A percentile compares a stretch with the other conserved stretches of the same genome.
phyloP scores from a whole-genome alignment of 2,329 filamentous ascomycete species.

The Trichophaea hybrida region DNA sequence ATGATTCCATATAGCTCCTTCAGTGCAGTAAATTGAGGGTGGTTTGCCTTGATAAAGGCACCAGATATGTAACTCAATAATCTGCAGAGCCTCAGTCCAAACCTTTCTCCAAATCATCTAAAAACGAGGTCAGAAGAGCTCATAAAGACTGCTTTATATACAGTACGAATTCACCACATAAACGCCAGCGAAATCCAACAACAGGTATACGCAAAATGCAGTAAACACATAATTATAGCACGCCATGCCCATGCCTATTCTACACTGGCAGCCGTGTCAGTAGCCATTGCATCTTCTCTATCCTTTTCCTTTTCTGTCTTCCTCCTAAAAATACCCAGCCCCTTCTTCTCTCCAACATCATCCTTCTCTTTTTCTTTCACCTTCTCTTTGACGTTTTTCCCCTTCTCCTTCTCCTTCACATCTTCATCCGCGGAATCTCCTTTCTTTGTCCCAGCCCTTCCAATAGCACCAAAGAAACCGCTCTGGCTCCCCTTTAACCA shows the following conservation, averaged over 20 bases:
- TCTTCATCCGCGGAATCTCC: background rate
- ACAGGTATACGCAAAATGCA: background rate
- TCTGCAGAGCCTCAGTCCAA: too few relatives aligned
- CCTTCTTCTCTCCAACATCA: constrained; percentile 22
- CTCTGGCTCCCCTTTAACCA: constrained; percentile 12
- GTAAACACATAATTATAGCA: background rate
- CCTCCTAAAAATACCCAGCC: constrained; percentile 34
- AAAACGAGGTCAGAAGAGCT: too few relatives aligned
- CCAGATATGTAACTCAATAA: too few relatives aligned
- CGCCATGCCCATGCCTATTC: background rate
- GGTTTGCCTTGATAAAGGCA: too few relatives aligned
- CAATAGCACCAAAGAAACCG: constrained; percentile 21
- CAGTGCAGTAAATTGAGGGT: too few relatives aligned
- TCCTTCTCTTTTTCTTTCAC: constrained; percentile 30
- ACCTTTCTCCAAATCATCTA: too few relatives aligned
- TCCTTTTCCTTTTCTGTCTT: constrained; percentile 31
- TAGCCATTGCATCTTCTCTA: background rate
- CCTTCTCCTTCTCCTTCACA: constrained; percentile 26
- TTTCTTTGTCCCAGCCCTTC: constrained; percentile 3
- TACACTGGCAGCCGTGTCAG: background rate
- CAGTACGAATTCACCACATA: too few relatives aligned
- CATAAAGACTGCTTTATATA: too few relatives aligned
- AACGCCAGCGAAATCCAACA: too few relatives aligned
- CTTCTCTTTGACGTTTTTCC: constrained; percentile 14
- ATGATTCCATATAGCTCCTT: too few relatives aligned